These are phyloP conservation scores for Triangularia setosa DNA, from an alignment of 2,329 filamentous ascomycete genomes.

Conservation along the genomic window DNA sequence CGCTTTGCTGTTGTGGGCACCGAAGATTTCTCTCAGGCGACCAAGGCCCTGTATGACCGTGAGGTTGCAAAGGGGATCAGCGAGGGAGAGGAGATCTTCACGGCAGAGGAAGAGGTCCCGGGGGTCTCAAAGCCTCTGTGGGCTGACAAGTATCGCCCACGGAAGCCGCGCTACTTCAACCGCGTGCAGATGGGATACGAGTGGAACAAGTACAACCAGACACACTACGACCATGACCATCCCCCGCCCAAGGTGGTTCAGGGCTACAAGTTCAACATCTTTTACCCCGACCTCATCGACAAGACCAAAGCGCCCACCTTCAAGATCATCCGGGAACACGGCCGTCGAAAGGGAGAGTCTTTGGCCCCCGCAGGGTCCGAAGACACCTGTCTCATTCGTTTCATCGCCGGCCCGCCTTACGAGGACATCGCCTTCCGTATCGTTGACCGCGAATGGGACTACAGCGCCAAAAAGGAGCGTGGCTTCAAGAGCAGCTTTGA, in stretches of 20 bases:
- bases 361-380: constrained; percentile 92
- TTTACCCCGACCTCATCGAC: constrained; percentile 96
- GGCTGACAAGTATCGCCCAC: constrained; percentile 79
- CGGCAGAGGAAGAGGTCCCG: constrained; percentile 76
- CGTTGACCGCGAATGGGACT: constrained; percentile 98
- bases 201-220: constrained; percentile 99
- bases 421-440: constrained; percentile 97
- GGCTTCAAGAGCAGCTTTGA: constrained; percentile 97
- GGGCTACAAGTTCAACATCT: constrained; percentile 99
- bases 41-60: constrained; percentile 84
- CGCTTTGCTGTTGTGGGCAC: constrained; percentile 66
- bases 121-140: constrained; percentile 65
- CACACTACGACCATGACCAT: constrained; percentile 97
- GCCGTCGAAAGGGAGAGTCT: constrained; percentile 82
- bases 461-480: constrained; percentile 88
- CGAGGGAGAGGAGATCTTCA: constrained; percentile 95
- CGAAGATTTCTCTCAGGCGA: constrained; percentile 81
- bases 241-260: constrained; percentile 97
- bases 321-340: constrained; percentile 90
- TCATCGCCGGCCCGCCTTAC: constrained; percentile 92
- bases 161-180: constrained; percentile 96
- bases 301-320: constrained; percentile 93
- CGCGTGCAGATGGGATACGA: constrained; percentile 98
- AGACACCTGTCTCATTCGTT: constrained; percentile 93
- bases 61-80: constrained; percentile 87